Evolutionary conservation across 2,329 filamentous ascomycete genomes (phyloP), one percentile per base, ranked within the genome.

Genomic region (Plenodomus lindquistii): DNA sequence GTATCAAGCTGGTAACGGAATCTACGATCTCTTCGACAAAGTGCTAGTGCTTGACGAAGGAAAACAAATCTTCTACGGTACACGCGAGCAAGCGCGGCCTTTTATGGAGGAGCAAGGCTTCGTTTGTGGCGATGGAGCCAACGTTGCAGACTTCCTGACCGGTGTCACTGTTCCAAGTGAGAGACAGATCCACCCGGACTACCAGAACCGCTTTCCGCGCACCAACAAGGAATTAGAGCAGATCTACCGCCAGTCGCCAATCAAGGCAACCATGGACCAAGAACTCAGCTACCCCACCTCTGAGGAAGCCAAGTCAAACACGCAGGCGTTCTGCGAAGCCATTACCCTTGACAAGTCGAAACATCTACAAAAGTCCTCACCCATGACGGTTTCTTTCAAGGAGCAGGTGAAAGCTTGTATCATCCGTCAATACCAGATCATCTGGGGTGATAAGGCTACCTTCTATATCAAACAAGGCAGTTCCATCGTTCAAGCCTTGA

Each of bases 111-210:
- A 78, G 9, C 82, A 86, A 65, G 88, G 88, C 17, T 91, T 89
- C 59, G 60, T 83, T 19, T 88, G 82, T 57, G 76, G 77, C 0
- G 78, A 83, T 5, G 81, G 84, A 4, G 81, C 85, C 22, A 90
- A 86, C 0, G 84, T 84, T 0, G 84, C 83, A 1, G 89, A 93
- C 61, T 92, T 89, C 67, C 72, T 92, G n/a, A 91, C 87, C 0
- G 88, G 85, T 3, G 83, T 91, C 50, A 89, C 84, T 2, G 74
- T 73, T 4, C 58, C 76, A 1, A 65, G 66, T 24, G 75, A 78
- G 50, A 69, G 76, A 43, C 47, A 71, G n/a, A 70, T 77, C 16
- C 63, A 60, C 9, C 49, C 59, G 10, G 75, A 71, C 2, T 78
- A 59, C 38, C 75, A 78, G 50, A 54, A 66, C 44, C 60, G 60